These are phyloP conservation scores for Chionographis japonica DNA, from an alignment of 106 monocot genomes.

Conservation along the genomic window DNA sequence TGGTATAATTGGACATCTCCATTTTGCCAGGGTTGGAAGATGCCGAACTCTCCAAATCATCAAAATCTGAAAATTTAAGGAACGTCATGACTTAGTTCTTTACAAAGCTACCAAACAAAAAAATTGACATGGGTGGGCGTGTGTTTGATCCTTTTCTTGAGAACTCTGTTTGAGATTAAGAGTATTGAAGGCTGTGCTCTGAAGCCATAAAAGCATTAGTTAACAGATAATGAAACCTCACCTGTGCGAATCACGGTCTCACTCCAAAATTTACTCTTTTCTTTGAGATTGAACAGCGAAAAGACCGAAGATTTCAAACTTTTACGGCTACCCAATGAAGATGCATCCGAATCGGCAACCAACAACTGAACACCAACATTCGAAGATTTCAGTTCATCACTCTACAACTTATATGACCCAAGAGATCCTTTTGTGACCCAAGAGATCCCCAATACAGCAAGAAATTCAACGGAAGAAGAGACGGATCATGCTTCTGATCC, in stretches of 20 bases:
- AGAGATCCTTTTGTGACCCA: neutral
- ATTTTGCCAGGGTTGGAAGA: slow-evolving; percentile 36
- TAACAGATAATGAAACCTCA: neutral
- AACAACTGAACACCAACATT: slow-evolving; percentile 14
- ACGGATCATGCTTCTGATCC: too few relatives aligned
- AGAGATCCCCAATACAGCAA: neutral
- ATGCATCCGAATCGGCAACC: slow-evolving; percentile 19
- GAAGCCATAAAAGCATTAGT: neutral
- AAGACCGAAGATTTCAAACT: slow-evolving; percentile 60
- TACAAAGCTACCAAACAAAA: neutral
- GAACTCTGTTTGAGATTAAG: neutral
- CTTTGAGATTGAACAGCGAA: slow-evolving; percentile 89
- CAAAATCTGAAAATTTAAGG: slow-evolving; percentile 54
- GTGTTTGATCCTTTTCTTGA: neutral
- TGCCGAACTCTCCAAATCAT: slow-evolving; percentile 64
- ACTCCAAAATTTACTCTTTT: slow-evolving; percentile 89
- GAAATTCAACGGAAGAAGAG: neutral
- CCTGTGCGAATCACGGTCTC: slow-evolving; percentile 92
- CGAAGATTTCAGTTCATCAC: neutral
- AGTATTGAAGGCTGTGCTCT: neutral
- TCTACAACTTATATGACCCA: neutral
- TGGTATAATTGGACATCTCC: slow-evolving; percentile 68
- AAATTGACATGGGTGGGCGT: neutral
- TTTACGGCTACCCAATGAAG: slow-evolving; percentile 23
- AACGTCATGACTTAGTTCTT: neutral